These are phyloP conservation scores for Tolypocladium ovalisporum DNA, from an alignment of 2,329 filamentous ascomycete genomes.

Conservation along the genomic window DNA sequence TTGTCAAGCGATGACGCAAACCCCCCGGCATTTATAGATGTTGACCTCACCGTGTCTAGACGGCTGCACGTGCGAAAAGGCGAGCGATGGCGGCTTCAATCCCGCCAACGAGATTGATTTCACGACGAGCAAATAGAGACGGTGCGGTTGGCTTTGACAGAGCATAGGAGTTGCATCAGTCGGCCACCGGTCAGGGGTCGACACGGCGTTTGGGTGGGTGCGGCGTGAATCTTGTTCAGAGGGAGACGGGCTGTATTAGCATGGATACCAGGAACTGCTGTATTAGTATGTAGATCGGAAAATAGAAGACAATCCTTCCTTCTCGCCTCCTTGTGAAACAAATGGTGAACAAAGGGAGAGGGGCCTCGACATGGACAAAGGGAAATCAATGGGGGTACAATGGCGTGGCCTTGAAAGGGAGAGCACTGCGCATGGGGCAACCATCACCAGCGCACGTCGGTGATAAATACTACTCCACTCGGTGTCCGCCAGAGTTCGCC, in stretches of 20 bases:
- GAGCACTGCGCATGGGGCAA: neutral
- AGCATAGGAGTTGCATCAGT: neutral
- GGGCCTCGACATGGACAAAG: neutral
- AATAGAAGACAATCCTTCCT: neutral
- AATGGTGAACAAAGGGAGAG: neutral
- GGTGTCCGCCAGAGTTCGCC: no score
- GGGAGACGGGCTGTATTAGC: neutral
- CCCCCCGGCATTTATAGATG: neutral
- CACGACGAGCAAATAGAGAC: conserved; percentile 51
- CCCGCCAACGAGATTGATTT: conserved; percentile 73
- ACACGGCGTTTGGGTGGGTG: neutral
- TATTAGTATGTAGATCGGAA: no score
- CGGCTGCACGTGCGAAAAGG: conserved; percentile 77
- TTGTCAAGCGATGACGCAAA: conserved; percentile 5
- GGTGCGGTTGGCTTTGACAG: neutral
- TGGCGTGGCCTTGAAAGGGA: neutral
- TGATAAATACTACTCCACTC: no score
- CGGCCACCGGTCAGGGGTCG: neutral
- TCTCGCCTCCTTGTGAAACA: neutral
- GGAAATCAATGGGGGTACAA: neutral
- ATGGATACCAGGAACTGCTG: neutral
- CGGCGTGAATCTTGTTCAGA: neutral
- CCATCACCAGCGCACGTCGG: no score
- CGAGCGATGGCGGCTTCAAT: conserved; percentile 48
- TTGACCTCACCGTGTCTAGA: conserved; percentile 24